Conservation (phyloP, 768 basidiomycete genomes). For the Suillus occidentalis region DNA sequence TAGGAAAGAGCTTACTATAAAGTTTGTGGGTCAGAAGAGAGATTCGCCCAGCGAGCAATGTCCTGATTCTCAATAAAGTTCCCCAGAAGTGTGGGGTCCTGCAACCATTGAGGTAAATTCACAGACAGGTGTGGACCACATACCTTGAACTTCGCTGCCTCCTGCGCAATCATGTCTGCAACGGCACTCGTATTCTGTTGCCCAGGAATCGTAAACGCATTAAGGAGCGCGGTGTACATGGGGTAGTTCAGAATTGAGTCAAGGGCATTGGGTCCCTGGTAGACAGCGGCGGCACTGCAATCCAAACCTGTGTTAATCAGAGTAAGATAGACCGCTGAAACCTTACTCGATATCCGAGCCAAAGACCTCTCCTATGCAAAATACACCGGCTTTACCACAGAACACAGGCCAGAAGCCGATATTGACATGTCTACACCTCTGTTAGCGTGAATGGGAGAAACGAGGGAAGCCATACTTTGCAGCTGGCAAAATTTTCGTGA, state of each 20-base stretch:
- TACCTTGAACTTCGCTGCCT: conserved; percentile 53
- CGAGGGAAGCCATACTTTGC: conserved; percentile 30
- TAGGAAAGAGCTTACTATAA: conserved; percentile 48
- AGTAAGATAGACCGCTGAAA: neutral
- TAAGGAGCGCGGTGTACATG: conserved; percentile 59
- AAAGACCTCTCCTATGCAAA: conserved; percentile 84
- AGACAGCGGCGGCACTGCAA: conserved; percentile 52
- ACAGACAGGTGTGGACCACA: neutral
- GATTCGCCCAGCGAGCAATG: conserved; percentile 69
- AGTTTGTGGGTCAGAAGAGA: conserved; percentile 71
- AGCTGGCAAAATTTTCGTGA: conserved; percentile 18
- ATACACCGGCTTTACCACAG: conserved; percentile 73
- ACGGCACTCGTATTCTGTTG: conserved; percentile 60
- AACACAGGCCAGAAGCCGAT: conserved; percentile 77
- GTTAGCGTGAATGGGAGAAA: neutral
- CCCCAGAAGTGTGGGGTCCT: conserved; percentile 46
- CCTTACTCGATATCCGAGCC: conserved; percentile 50
- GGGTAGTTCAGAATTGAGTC: conserved; percentile 76
- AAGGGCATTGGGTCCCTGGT: conserved; percentile 60
- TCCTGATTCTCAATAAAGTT: conserved; percentile 85
- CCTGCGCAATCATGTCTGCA: conserved; percentile 49
- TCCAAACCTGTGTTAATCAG: conserved; percentile 12
- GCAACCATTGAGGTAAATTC: neutral
- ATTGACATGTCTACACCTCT: conserved; percentile 56
- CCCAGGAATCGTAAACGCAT: conserved; percentile 75